phyloP scores from a whole-genome alignment of 768 basidiomycete species.

The Suillus weaverae region DNA sequence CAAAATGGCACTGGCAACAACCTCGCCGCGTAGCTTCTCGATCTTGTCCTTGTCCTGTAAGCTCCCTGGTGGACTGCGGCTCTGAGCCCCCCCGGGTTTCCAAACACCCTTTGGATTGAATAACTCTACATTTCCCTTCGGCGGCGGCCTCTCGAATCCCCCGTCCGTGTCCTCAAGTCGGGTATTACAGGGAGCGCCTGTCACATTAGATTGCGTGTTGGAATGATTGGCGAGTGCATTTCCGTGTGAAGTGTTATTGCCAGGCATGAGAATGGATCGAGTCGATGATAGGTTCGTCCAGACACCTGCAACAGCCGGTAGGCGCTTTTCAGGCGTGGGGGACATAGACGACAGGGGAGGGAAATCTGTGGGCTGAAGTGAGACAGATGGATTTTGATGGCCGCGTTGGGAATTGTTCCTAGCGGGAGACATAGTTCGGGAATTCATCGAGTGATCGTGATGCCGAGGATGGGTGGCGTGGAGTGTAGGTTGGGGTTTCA shows the following conservation, averaged over 20 bases:
- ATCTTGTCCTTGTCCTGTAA: slow-evolving; percentile 28
- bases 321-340: slow-evolving; percentile 48
- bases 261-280: slow-evolving; percentile 51
- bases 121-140: slow-evolving; percentile 43
- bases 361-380: slow-evolving; percentile 64
- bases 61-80: slow-evolving; percentile 14
- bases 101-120: slow-evolving; percentile 36
- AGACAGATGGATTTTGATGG: slow-evolving; percentile 36
- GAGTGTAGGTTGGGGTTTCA: slow-evolving; percentile 73
- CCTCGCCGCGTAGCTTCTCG: slow-evolving; percentile 37
- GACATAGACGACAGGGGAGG: slow-evolving; percentile 59
- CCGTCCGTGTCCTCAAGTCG: slow-evolving; percentile 48
- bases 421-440: slow-evolving; percentile 42
- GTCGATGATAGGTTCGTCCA: slow-evolving; percentile 63
- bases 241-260: slow-evolving; percentile 32
- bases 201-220: slow-evolving; percentile 20
- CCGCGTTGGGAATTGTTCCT: slow-evolving; percentile 35
- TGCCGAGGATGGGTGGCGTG: slow-evolving; percentile 51
- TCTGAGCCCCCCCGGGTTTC: slow-evolving; percentile 20
- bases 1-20: slow-evolving; percentile 35
- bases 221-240: slow-evolving; percentile 41
- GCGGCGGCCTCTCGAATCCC: slow-evolving; percentile 47
- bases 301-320: slow-evolving; percentile 59
- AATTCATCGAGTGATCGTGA: slow-evolving; percentile 46
- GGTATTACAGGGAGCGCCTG: slow-evolving; percentile 7